Conservation (phyloP, 2,329 filamentous ascomycete genomes). For the Verticillium nubilum region DNA sequence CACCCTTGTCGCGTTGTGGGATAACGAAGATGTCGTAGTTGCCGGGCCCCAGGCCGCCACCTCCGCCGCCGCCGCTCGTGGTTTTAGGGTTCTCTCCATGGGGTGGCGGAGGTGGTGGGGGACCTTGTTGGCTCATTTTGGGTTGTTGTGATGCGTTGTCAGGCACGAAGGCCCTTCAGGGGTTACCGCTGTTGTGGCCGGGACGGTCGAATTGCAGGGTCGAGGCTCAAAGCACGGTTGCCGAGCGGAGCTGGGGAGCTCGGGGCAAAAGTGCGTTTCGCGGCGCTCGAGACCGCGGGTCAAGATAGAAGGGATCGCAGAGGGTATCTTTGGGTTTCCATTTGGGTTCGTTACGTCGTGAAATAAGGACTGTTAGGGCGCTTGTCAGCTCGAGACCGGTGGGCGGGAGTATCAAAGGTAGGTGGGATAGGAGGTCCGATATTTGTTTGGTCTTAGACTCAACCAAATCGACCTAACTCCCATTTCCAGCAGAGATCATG, state of each 20-base stretch:
- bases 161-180: constrained; percentile 2
- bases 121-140: constrained; percentile 40
- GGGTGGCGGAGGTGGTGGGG: constrained; percentile 75
- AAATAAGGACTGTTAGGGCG: neutral
- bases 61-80: constrained; percentile 45
- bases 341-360: constrained; percentile 16
- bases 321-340: constrained; percentile 22
- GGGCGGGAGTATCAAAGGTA: neutral
- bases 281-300: constrained; percentile 1
- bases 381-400: neutral
- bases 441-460: neutral
- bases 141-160: constrained; percentile 6
- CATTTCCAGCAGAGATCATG: neutral
- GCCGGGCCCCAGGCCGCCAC: constrained; percentile 67
- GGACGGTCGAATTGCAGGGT: neutral
- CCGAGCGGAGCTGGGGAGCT: neutral
- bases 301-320: constrained; percentile 14
- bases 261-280: neutral
- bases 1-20: constrained; percentile 82
- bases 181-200: neutral
- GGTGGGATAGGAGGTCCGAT: neutral
- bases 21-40: constrained; percentile 98
- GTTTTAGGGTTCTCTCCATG: constrained; percentile 75
- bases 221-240: neutral
- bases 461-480: neutral